These are phyloP conservation scores for Fraxinus velutina DNA, from an alignment of 305 asterid genomes.

Conservation along the genomic window DNA sequence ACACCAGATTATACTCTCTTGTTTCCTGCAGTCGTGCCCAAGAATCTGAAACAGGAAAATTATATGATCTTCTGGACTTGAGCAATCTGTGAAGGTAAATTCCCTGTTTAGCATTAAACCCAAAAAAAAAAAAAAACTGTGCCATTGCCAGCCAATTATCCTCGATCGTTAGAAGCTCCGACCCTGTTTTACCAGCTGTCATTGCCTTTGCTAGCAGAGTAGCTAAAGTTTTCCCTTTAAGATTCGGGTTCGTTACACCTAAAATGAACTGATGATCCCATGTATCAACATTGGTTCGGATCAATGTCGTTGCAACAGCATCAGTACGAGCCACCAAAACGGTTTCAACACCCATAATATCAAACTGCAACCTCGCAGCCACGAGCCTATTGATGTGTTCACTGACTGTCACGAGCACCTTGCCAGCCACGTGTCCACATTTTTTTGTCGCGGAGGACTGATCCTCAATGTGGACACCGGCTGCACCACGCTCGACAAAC, in stretches of 20 bases:
- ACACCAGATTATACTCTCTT: too few relatives aligned
- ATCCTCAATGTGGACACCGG: conserved; percentile 97
- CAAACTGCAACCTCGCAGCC: conserved; percentile 92
- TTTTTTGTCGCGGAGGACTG: conserved; percentile 88
- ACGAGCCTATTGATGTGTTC: conserved; percentile 95
- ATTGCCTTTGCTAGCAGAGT: conserved; percentile 61
- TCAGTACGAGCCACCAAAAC: conserved; percentile 87
- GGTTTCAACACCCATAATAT: conserved; percentile 89
- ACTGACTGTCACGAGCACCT: conserved; percentile 77
- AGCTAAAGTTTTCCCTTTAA: conserved; percentile 68
- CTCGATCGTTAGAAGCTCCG: conserved; percentile 75
- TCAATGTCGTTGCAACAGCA: conserved; percentile 81
- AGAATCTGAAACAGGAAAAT: too few relatives aligned
- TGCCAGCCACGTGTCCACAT: conserved; percentile 98
- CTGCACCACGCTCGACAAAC: conserved; percentile 96
- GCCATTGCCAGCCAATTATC: conserved; percentile 82
- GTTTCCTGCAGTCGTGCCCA: too few relatives aligned
- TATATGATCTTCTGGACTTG: too few relatives aligned
- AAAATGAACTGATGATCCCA: conserved; percentile 87
- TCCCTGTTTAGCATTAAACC: too few relatives aligned
- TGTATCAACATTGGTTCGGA: conserved; percentile 79
- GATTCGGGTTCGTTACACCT: conserved; percentile 68
- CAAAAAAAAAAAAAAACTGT: neutral
- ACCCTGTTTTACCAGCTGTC: conserved; percentile 79
- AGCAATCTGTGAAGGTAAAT: too few relatives aligned